Conservation (phyloP, 495 filamentous ascomycete species). For the Hypoxylon lenormandii region DNA sequence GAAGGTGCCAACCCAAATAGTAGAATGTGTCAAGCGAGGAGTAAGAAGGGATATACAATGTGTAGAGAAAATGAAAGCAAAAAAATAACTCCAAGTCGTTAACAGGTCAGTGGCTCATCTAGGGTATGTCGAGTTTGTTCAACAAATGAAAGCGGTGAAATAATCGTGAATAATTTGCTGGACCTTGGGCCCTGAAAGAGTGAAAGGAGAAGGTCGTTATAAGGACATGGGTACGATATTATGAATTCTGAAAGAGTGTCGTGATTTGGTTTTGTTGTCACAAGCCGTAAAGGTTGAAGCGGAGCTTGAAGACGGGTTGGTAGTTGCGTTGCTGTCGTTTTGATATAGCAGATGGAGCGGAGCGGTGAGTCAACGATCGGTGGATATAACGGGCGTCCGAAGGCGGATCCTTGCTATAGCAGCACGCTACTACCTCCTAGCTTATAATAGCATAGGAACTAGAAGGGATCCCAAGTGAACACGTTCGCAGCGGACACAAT, state of each 20-base stretch:
- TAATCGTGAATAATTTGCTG: slow-evolving; percentile 62
- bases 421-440: slow-evolving; percentile 30
- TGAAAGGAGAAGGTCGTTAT: slow-evolving; percentile 73
- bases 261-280: slow-evolving; percentile 54
- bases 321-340: slow-evolving; percentile 45
- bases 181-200: slow-evolving; percentile 64
- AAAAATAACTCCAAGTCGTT: slow-evolving; percentile 69
- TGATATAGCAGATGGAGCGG: slow-evolving; percentile 13
- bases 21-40: slow-evolving; percentile 40
- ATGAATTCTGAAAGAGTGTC: slow-evolving; percentile 57
- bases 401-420: slow-evolving; percentile 43
- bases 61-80: slow-evolving; percentile 59
- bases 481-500: slow-evolving; percentile 53
- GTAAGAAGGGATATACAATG: slow-evolving; percentile 61
- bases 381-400: slow-evolving; percentile 50
- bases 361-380: slow-evolving; percentile 40
- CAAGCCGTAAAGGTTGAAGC: slow-evolving; percentile 39
- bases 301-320: slow-evolving; percentile 30
- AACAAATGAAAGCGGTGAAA: slow-evolving; percentile 67
- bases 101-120: slow-evolving; percentile 74
- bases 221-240: slow-evolving; percentile 72
- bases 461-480: slow-evolving; percentile 32
- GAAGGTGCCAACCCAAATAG: slow-evolving; percentile 48
- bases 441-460: slow-evolving; percentile 29
- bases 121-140: slow-evolving; percentile 66